Conservation (phyloP, 2,329 filamentous ascomycete species). For the Verticillium alfalfae region DNA sequence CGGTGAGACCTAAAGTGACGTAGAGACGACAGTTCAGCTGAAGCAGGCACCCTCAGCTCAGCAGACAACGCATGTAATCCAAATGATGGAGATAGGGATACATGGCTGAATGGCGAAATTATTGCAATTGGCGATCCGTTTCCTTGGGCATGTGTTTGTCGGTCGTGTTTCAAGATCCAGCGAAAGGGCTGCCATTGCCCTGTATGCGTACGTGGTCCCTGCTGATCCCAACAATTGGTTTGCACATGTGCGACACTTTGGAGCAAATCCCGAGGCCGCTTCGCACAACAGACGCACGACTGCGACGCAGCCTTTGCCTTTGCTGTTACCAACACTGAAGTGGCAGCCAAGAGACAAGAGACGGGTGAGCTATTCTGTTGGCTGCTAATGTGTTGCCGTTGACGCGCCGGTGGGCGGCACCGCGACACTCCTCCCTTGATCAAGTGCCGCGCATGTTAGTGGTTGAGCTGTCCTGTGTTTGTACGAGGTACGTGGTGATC, state of each 20-base stretch:
- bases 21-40: not conserved
- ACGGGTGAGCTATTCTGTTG: not conserved
- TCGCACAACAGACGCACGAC: not conserved
- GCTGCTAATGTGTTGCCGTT: not conserved
- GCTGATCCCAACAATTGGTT: not conserved
- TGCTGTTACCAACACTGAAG: not conserved
- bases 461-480: not conserved
- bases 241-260: not conserved
- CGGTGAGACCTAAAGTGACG: not conserved
- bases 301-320: not conserved
- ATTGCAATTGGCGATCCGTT: not conserved
- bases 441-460: not conserved
- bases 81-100: not conserved
- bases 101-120: not conserved
- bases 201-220: not conserved
- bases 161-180: not conserved
- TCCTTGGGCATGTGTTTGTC: not conserved
- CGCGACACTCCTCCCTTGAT: not conserved
- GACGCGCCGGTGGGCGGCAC: not conserved
- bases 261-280: not conserved
- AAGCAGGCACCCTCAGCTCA: not conserved
- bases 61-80: not conserved
- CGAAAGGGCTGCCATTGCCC: not conserved
- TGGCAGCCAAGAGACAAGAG: not conserved
- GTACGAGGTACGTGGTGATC: not conserved